Base-by-base conservation (phyloP, 768 basidiomycete species). In the Hygrocybe punicea region DNA sequence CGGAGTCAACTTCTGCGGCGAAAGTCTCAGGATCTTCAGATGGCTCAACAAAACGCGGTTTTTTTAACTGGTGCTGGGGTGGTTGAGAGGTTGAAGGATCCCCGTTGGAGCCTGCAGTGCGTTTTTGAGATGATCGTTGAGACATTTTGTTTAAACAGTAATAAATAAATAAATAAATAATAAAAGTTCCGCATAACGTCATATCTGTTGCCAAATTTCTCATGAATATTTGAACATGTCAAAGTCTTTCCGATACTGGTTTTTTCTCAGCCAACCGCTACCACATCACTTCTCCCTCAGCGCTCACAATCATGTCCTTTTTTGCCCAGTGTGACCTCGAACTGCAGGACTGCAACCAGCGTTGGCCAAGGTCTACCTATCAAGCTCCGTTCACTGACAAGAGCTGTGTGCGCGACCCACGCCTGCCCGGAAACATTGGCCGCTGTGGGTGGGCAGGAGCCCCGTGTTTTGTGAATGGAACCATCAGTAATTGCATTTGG, bases 31-130 rank as follows among this genome's bases (percentile, higher is more conserved):
- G 85, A 63, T 92, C 90, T 24, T 91, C 89, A 17, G 76, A 70
- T 6, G 89, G 89, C 36, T 91, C 89, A 24, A 85, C 78, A 58
- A 91, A 87, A 50, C 89, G 85, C n/a, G 87, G 85, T 65, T 88
- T 90, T 71, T 91, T 91, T 3, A 76, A 60, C 11, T 78, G 64
- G 49, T 72, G 76, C 2, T 48, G 63, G 0, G 61, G 65, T 60
- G 67, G 56, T 24, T 69, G 65, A 7, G 68, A 70, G 17, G 69
- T 59, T 1, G 72, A 67, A 1, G 71, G 65, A 25, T 75, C 78
- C 1, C 65, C 69, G 25, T 58, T 67, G 5, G 69, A 67, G 16
- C 63, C 66, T 37, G 79, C 78, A 29, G 76, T 69, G 46, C 80
- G 77, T 62, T 81, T 81, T 25, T 69, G 74, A 19, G 74, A 67